Evolutionary conservation across 2,329 filamentous ascomycete species (phyloP), one percentile per base, ranked within the genome.

Genomic region (Colletotrichum lentis): DNA sequence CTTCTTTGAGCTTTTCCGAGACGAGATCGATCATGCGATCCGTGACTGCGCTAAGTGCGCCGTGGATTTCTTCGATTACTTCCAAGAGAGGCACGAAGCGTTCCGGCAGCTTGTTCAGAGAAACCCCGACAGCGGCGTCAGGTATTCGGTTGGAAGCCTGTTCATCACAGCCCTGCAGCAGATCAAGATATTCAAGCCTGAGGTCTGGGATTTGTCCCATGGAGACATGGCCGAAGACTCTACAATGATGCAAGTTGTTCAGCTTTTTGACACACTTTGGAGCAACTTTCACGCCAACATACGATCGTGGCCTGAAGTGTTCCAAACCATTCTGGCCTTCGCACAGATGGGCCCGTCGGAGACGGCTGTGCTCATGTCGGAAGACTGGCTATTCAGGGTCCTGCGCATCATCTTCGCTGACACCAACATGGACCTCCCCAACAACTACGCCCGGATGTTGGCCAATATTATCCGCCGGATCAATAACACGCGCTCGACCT

Each of bases 301-400:
- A 35, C 86, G 89, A 64, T 86, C 91, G 3, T 96, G 92, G 92
- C 86, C 89, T 49, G 91, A 95, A 73, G 90, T 90, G 66, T 95
- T 95, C 74, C 85, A 86, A 14, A 84, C 91, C n/a, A 81, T 94
- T 69, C 75, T 85, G n/a, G 81, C 81, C n/a, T 90, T 94, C 74
- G 87, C 88, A 16, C 82, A 80, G 53, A 77, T 92, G 62, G 90
- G 91, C 1, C 77, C 81, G 3, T 76, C 82, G 5, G 89, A 93
- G 75, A 82, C 85, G 22, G 80, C 81, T 2, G 74, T 85, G 6
- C 80, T 94, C 27, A 80, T 94, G 27, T 84, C 88, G 12, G 80
- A 84, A 39, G 84, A 86, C 27, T 91, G 88, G 72, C 80, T 94
- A 22, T 74, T 80, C 47, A 88, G 82, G 70, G 82, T 87, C 35